phyloP scores from a whole-genome alignment of 306 rosid genomes.

The Castanospermum australe region DNA sequence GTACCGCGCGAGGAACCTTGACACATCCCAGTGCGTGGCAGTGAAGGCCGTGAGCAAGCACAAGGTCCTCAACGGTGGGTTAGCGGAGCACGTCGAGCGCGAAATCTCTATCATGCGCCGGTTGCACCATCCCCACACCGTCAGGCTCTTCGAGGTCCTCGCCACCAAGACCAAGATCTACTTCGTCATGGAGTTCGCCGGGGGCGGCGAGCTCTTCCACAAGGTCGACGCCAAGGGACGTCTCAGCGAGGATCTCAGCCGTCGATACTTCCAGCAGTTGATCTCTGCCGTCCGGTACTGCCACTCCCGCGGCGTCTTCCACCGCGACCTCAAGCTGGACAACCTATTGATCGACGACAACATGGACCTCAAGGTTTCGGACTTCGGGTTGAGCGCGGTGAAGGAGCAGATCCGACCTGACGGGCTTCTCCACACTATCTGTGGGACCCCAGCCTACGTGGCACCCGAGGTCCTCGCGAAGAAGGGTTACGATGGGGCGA shows the following conservation, averaged over 20 bases:
- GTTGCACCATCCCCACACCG: constrained; percentile 57
- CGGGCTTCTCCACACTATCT: constrained; percentile 62
- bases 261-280: constrained; percentile 64
- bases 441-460: constrained; percentile 86
- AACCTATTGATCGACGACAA: constrained; percentile 64
- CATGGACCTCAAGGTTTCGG: constrained; percentile 58
- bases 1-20: constrained; percentile 52
- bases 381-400: constrained; percentile 66
- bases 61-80: constrained; percentile 38
- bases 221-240: constrained; percentile 44
- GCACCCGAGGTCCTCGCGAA: constrained; percentile 74
- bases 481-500: constrained; percentile 70
- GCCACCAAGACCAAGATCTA: constrained; percentile 74
- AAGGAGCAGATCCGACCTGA: constrained; percentile 44
- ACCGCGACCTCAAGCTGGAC: constrained; percentile 80
- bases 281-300: constrained; percentile 66
- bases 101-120: constrained; percentile 79
- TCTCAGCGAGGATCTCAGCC: constrained; percentile 64
- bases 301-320: constrained; percentile 63
- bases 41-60: constrained; percentile 61
- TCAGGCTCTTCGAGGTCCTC: constrained; percentile 54
- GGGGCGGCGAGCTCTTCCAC: constrained; percentile 62
- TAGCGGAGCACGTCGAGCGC: constrained; percentile 53
- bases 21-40: constrained; percentile 60
- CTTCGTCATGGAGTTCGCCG: constrained; percentile 67